Evolutionary conservation across 2,329 filamentous ascomycete genomes (phyloP).

Genomic region (Botrytis hyacinthi): DNA sequence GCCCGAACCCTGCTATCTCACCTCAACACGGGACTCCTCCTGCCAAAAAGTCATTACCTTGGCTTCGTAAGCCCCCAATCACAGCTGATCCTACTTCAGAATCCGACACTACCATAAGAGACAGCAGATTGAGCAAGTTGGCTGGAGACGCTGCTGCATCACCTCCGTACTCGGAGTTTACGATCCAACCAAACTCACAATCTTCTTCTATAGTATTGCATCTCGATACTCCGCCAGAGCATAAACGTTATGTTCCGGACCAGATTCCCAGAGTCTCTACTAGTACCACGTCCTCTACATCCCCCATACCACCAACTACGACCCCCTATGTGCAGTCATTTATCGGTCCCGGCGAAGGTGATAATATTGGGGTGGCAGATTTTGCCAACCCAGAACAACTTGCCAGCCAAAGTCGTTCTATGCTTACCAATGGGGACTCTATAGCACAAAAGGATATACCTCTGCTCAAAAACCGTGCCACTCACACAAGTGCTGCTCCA

Average conservation of each 20-base stretch:
- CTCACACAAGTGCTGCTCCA: slow-evolving; percentile 15
- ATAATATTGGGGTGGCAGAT: not conserved
- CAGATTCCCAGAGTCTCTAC: not conserved
- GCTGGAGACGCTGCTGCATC: slow-evolving; percentile 19
- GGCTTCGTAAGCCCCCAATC: slow-evolving; percentile 31
- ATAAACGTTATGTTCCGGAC: not conserved
- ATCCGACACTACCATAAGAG: not conserved
- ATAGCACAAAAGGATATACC: not conserved
- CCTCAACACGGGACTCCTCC: not conserved
- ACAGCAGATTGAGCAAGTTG: not conserved
- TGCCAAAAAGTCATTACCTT: slow-evolving; percentile 31
- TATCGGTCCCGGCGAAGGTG: not conserved
- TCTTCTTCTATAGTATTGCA: slow-evolving; percentile 22
- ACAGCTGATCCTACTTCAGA: slow-evolving; percentile 20
- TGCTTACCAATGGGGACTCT: not conserved
- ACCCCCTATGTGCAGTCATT: slow-evolving; percentile 2
- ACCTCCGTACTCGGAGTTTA: slow-evolving; percentile 16
- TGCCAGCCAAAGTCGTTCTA: not conserved
- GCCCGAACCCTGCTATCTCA: not conserved
- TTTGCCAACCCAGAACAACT: slow-evolving; percentile 4
- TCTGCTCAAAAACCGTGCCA: slow-evolving; percentile 1
- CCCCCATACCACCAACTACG: not conserved
- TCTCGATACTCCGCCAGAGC: slow-evolving; percentile 20
- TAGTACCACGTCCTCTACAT: not conserved
- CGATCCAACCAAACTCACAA: slow-evolving; percentile 11